These are phyloP conservation scores for Sporobolomyces roseus DNA, from an alignment of 768 basidiomycete genomes.

Conservation along the genomic window DNA sequence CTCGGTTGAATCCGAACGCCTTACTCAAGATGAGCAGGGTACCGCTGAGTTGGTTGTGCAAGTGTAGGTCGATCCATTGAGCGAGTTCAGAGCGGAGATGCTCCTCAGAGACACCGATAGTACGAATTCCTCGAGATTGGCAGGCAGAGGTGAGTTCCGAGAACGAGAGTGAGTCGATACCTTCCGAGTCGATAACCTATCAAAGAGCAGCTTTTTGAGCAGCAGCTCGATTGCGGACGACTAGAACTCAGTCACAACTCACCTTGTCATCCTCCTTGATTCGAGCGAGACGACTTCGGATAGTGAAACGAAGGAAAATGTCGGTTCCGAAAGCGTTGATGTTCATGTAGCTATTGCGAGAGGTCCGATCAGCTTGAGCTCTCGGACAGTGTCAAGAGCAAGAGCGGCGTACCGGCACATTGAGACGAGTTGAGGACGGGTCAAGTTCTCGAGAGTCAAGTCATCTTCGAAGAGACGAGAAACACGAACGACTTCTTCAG, in stretches of 20 bases:
- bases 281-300: conserved; percentile 74
- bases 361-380: too few relatives aligned
- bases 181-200: conserved; percentile 81
- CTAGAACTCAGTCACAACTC: conserved; percentile 14
- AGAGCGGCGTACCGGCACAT: conserved; percentile 63
- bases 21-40: conserved; percentile 88
- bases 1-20: conserved; percentile 87
- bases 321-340: conserved; percentile 98
- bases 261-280: conserved; percentile 81
- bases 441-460: conserved; percentile 93
- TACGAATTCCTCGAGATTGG: conserved; percentile 88
- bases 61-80: conserved; percentile 88
- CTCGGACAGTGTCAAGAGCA: not conserved
- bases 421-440: conserved; percentile 93
- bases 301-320: conserved; percentile 89
- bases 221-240: not conserved
- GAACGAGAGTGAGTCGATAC: conserved; percentile 82
- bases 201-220: not conserved
- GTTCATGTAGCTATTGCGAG: conserved; percentile 67
- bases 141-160: conserved; percentile 88
- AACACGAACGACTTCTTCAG: conserved; percentile 83
- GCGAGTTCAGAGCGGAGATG: conserved; percentile 81
- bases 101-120: conserved; percentile 71
- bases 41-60: conserved; percentile 82
- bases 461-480: conserved; percentile 97